Evolutionary conservation across 2,329 filamentous ascomycete genomes (phyloP).

Genomic region (Mycogone perniciosa): DNA sequence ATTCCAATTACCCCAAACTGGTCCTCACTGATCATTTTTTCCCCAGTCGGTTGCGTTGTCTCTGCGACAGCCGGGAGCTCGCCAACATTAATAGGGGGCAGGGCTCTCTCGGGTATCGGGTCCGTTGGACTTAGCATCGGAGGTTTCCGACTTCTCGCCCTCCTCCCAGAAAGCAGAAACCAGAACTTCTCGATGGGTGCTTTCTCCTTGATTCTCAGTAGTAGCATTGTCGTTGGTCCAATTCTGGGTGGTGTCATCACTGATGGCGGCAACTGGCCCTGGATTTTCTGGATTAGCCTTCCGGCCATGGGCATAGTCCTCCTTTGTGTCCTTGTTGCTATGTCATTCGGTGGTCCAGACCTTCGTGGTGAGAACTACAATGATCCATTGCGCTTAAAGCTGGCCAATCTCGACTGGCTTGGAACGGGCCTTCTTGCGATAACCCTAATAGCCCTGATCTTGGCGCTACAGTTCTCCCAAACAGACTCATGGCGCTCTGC

Average conservation of each 20-base stretch:
- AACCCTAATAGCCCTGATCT: not conserved
- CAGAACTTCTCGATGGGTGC: conserved; percentile 2
- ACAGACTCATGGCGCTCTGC: not conserved
- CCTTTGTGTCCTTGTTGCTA: not conserved
- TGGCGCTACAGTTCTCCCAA: not conserved
- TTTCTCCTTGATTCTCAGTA: conserved; percentile 1
- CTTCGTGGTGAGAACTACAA: conserved; percentile 2
- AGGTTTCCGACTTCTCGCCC: conserved; percentile 2
- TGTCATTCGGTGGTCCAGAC: not conserved
- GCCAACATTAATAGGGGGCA: not conserved
- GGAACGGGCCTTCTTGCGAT: not conserved
- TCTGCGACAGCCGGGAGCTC: conserved; percentile 1
- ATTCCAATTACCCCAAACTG: too few relatives aligned
- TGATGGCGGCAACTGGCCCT: not conserved
- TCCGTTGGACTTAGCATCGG: conserved; percentile 5
- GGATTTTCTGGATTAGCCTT: conserved; percentile 6
- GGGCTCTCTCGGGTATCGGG: not conserved
- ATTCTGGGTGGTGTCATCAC: conserved; percentile 3
- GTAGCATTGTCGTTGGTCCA: conserved; percentile 1
- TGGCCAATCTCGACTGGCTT: not conserved
- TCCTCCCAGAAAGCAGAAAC: not conserved
- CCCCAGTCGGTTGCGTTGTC: not conserved
- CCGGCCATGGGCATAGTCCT: not conserved
- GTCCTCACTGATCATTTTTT: too few relatives aligned
- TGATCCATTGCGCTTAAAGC: not conserved